Base-by-base conservation (phyloP, 257 asterid genomes). In the Linaria vulgaris region DNA sequence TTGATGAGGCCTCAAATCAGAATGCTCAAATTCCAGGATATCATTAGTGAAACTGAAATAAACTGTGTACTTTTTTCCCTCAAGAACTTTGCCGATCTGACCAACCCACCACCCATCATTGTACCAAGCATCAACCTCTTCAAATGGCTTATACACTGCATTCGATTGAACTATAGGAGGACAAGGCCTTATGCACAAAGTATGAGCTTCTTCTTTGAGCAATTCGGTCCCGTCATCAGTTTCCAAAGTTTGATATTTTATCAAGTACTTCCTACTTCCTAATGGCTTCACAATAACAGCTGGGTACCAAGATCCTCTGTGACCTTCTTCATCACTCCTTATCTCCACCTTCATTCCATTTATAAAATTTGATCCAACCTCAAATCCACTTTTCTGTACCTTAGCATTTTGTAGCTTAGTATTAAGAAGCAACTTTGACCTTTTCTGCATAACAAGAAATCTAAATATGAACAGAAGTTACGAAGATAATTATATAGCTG, bases 41-140 rank as follows among this genome's bases (percentile, higher is more conserved):
- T 80, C 85, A 25, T 72, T 48, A 11, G 80, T 64, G 39, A 62
- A 30, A 20, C 10, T 23, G 59, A 85, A 78, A 66, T 52, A 69
- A 43, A 85, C 79, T 1, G 20, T 20, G 74, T 85, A 82, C 11
- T 66, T 68, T 63, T 70, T 34, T 73, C 64, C 76, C 37, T 55
- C 52, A 1, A 71, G 72, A 37, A 72, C 82, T 68, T 78, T 63
- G 66, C 53, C 61, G 46, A 85, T 63, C 54, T 54, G 76, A 37
- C 87, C 94, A 55, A 68, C 75, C 82, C 87, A 71, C 89, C 94
- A 82, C 22, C 94, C 84, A 12, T 73, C 78, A 34, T 73, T 64
- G 54, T 72, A 50, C 87, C 89, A 85, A 66, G 82, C 87, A 60
- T 82, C 85, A 57, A 85, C 87, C 46, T 66, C 72, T 53, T 82